Percentiles rank a stretch among this genome's conserved stretches.
Conservation (phyloP, 73 alveolate species). For the Symbiodinium pilosum region DNA sequence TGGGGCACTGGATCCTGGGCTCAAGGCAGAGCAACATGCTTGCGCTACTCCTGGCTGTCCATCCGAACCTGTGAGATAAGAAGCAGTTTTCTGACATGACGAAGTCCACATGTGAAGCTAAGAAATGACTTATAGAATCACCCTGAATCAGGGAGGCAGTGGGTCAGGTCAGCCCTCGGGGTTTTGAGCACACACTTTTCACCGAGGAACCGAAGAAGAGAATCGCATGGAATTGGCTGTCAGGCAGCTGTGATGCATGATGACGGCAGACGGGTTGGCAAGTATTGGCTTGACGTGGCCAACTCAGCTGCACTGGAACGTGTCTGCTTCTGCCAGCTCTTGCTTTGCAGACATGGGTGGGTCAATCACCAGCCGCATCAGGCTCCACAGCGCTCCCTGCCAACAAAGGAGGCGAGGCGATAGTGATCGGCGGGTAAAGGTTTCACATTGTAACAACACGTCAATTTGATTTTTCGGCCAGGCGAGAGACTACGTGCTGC, state of each 20-base stretch:
- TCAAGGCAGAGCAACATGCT: background rate
- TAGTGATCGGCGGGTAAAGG: too few relatives aligned
- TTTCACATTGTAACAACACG: too few relatives aligned
- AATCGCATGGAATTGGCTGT: too few relatives aligned
- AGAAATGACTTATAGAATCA: too few relatives aligned
- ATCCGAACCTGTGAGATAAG: too few relatives aligned
- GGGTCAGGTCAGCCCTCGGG: too few relatives aligned
- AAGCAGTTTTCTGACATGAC: background rate
- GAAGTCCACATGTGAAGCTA: too few relatives aligned
- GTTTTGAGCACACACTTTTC: too few relatives aligned
- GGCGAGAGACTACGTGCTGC: slow-evolving; percentile 88
- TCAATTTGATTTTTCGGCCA: background rate
- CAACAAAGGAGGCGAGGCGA: slow-evolving; percentile 44
- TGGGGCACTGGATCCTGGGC: slow-evolving; percentile 80
- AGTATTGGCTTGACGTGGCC: slow-evolving; percentile 40
- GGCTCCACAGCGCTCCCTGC: slow-evolving; percentile 81
- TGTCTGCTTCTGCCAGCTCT: background rate
- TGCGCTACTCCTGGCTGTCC: too few relatives aligned
- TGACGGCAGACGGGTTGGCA: slow-evolving; percentile 30
- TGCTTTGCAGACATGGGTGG: background rate
- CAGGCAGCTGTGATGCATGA: slow-evolving; percentile 77
- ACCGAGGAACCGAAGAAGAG: too few relatives aligned
- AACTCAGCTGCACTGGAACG: background rate
- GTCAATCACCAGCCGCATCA: background rate
- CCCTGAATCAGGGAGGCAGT: background rate